Evolutionary conservation across 2,329 filamentous ascomycete species (phyloP), one percentile per base, ranked within the genome.

Genomic region (Paramyrothecium sp.): DNA sequence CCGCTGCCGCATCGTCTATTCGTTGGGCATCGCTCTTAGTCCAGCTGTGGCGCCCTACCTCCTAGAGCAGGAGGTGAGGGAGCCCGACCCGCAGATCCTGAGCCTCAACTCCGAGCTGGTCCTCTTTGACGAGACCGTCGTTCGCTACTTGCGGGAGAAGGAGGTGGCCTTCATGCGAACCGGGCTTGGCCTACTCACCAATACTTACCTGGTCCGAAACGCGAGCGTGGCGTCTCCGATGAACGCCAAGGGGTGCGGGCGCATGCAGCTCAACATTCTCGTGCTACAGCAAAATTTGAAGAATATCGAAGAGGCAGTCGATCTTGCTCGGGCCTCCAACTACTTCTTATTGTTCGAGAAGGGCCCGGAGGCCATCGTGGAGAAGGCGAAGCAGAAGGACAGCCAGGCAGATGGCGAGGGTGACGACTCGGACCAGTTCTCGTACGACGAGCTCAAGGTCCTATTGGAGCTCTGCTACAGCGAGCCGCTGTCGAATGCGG

Each of bases 231-330:
- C 94, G 49, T 86, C 87, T 53, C 87, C 89, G 8, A 94, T 99
- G 87, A 97, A 99, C 71, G 78, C 76, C 41, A 85, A 89, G 65
- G 95, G 95, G 47, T 91, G 89, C 58, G 86, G 88, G n/a, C 85
- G 92, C 41, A 92, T 99, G 85, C 89, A 92, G 71, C 85, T 98
- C 67, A 97, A 99, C 71, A 92, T 97, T 52, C 82, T 97, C 22
- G 95, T 99, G 46, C 79, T 99, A 54, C 94, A 98, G 75, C 95
- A 99, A 71, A 97, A 97, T 67, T 85, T 99, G 56, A 97, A 97
- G 78, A 96, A 96, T 63, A 88, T 99, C 54, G 92, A 95, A 72
- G 80, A 84, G 2, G 83, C 83, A 10, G 88, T 90, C 3, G 81
- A 84, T 56, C 78, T 94, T 26, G 79, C 80, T 3, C 78, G 84